Percentiles rank a stretch among this genome's conserved stretches.
phyloP scores from a whole-genome alignment of 2,329 filamentous ascomycete genomes.

The Microdochium nivale region DNA sequence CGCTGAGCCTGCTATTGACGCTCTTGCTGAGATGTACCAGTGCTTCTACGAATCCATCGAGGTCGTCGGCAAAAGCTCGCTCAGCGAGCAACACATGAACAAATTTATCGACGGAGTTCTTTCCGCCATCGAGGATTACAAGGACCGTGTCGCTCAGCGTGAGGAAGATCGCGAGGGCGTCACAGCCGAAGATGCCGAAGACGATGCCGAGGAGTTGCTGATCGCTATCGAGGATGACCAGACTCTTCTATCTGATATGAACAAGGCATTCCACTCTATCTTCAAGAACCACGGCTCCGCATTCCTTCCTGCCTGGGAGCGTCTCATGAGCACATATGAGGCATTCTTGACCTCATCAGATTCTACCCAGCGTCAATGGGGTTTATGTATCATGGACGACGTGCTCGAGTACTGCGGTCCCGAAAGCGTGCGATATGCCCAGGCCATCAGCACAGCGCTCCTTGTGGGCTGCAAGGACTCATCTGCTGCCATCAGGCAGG shows the following conservation, averaged over 20 bases:
- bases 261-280: slow-evolving; percentile 98
- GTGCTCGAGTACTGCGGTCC: slow-evolving; percentile 93
- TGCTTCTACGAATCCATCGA: slow-evolving; percentile 99
- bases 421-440: slow-evolving; percentile 78
- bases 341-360: slow-evolving; percentile 74
- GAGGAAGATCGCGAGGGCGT: slow-evolving; percentile 68
- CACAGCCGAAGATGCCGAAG: slow-evolving; percentile 81
- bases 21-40: slow-evolving; percentile 97
- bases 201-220: slow-evolving; percentile 77
- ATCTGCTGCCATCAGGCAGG: slow-evolving; percentile 87
- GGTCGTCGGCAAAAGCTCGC: slow-evolving; percentile 78
- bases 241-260: slow-evolving; percentile 95
- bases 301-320: slow-evolving; percentile 85
- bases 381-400: slow-evolving; percentile 97
- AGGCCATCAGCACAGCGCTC: slow-evolving; percentile 79
- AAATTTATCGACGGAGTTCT: slow-evolving; percentile 81
- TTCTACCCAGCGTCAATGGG: slow-evolving; percentile 93
- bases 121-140: slow-evolving; percentile 86
- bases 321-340: slow-evolving; percentile 76
- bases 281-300: slow-evolving; percentile 89
- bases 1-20: slow-evolving; percentile 91
- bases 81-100: slow-evolving; percentile 71
- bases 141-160: slow-evolving; percentile 73
- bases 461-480: slow-evolving; percentile 78
- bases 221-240: slow-evolving; percentile 97